Conservation (phyloP, 495 filamentous ascomycete genomes). For the Poronia punctata region DNA sequence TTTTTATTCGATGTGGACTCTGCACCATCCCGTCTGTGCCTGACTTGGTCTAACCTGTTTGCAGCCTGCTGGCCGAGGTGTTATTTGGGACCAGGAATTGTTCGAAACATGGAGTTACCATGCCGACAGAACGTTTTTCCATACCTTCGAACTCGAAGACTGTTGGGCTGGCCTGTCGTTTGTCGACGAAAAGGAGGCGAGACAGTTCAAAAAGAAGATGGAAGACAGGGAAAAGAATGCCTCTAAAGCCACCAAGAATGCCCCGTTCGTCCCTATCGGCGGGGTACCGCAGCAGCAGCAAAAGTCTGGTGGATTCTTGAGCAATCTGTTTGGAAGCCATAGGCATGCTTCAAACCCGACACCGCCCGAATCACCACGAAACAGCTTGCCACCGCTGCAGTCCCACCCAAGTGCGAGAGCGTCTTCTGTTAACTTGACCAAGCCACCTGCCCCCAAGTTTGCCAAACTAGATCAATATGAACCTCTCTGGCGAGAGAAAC, state of each 20-base stretch:
- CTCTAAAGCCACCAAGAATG: constrained; percentile 72
- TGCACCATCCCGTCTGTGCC: not conserved
- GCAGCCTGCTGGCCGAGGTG: constrained; percentile 73
- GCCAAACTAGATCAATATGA: constrained; percentile 73
- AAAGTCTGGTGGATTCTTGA: constrained; percentile 51
- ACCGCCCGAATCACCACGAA: constrained; percentile 47
- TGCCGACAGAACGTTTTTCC: constrained; percentile 93
- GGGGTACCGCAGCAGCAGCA: constrained; percentile 40
- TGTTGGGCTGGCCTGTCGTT: constrained; percentile 88
- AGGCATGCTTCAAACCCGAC: constrained; percentile 56
- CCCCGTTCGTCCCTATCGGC: constrained; percentile 75
- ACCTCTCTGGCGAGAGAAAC: constrained; percentile 73
- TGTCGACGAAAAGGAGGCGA: constrained; percentile 92
- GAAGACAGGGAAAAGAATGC: constrained; percentile 90
- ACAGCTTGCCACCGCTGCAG: constrained; percentile 42
- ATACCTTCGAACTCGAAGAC: constrained; percentile 90
- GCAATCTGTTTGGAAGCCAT: constrained; percentile 64
- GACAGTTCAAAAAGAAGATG: constrained; percentile 89
- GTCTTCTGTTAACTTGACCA: constrained; percentile 35
- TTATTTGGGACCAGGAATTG: constrained; percentile 98
- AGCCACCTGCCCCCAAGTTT: constrained; percentile 39
- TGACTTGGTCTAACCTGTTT: constrained; percentile 18
- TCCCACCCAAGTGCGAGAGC: constrained; percentile 31
- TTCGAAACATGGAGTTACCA: constrained; percentile 93
- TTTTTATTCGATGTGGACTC: too few species aligned